Evolutionary conservation across 139 green algal genomes (phyloP).

Genomic region (Chlorella sp.): DNA sequence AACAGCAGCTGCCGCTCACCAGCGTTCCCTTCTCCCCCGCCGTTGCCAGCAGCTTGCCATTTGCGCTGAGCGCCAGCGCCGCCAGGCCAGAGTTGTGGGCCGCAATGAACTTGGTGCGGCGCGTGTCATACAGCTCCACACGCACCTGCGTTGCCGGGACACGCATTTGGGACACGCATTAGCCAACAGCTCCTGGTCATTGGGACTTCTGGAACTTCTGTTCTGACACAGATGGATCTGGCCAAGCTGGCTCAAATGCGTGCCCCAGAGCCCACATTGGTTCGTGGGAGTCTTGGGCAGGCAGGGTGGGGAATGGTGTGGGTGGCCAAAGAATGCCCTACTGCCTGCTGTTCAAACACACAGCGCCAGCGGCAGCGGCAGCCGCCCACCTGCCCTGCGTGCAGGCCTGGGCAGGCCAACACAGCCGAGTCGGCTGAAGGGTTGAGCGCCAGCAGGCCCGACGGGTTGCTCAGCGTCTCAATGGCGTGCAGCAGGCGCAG

Average conservation of each 20-base stretch:
- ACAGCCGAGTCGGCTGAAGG: constrained; percentile 83
- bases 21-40: constrained; percentile 88
- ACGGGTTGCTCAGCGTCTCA: constrained; percentile 90
- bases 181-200: too few species aligned
- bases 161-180: too few species aligned
- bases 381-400: constrained; percentile 82
- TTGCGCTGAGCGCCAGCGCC: constrained; percentile 77
- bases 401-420: constrained; percentile 93
- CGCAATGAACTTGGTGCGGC: constrained; percentile 89
- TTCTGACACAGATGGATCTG: too few species aligned
- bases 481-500: constrained; percentile 91
- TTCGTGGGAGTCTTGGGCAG: too few species aligned
- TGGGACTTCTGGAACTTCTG: too few species aligned
- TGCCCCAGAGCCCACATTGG: too few species aligned
- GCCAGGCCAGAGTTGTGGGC: constrained; percentile 88
- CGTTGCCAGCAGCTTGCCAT: constrained; percentile 92
- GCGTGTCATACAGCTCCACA: constrained; percentile 94
- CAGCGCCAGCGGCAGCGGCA: too few species aligned
- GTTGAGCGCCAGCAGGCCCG: constrained; percentile 88
- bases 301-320: too few species aligned
- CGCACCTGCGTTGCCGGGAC: constrained; percentile 84
- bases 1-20: too few species aligned
- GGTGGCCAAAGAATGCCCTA: too few species aligned
- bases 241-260: too few species aligned
- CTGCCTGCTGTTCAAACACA: too few species aligned